Evolutionary conservation across 2,329 filamentous ascomycete genomes (phyloP), one percentile per base, ranked within the genome.

Genomic region (Nakataea oryzae): DNA sequence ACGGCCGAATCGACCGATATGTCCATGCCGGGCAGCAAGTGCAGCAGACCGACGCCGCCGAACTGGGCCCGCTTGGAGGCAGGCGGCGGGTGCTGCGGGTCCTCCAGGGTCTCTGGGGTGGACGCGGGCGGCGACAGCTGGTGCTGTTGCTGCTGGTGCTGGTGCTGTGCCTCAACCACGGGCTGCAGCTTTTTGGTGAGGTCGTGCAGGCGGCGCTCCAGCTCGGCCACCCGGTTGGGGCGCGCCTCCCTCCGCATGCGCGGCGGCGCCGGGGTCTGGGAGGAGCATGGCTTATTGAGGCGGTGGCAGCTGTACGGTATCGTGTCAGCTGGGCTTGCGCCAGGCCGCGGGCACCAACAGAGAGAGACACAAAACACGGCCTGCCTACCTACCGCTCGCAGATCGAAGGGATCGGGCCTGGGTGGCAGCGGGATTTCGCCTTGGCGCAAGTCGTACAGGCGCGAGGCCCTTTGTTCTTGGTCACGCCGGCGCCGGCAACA

Each of bases 391-490:
- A 81, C 79, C 79, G 75, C 64, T 82, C 79, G 65, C 79, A 82
- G 62, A 78, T 77, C 61, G 72, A 70, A 41, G 69, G 72, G 17
- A 70, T 68, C 12, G 75, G 74, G 3, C 79, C 76, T 0, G 77
- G 72, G 29, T 80, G 76, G 57, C 79, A 82, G 66, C 79, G 73
- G 32, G 78, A 75, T 67, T 82, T 82, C n/a, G 79, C 79, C 66
- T 76, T 79, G 63, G 79, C 79, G 66, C 79, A 82, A 1, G 78
- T 80, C 1, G 73, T 73, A 66, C 79, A 82, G 56, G 79, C 79
- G 65, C 78, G 76, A 3, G 79, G 79, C 14, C 79, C 79, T 64
- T 76, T 79, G 66, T 59, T 59, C 32, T 59, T 59, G 58, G 11
- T 59, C 32, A 41, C 27, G 58, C 32, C 41, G 8, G 56, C 56